Base-by-base conservation (phyloP, 140 eudicot genomes). In the Flaveria floridana region DNA sequence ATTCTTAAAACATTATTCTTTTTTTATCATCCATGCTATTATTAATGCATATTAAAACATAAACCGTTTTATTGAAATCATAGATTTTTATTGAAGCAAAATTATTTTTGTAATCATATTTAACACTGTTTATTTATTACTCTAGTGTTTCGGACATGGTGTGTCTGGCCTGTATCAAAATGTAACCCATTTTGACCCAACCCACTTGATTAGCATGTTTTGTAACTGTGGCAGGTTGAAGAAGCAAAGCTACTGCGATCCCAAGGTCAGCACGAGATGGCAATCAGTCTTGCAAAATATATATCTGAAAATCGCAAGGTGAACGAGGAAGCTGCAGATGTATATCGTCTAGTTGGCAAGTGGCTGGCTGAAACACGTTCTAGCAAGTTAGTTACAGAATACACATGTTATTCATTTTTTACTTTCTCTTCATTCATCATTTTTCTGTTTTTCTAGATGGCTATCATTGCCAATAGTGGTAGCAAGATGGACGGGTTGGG, bases 281-380 rank as follows among this genome's bases (percentile, higher is more conserved):
- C 99, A 39, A 85, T 94, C 85, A 90, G 84, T 84, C 97, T 94
- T 77, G 99, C 93, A 16, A 89, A 82, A 71, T 85, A 90, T 71
- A 84, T 90, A 73, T 89, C 90, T 15, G 90, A 90, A 82, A 86
- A 62, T 56, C 75, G 84, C 51, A 87, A 74, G 73, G 68, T 68
- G 59, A 82, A 70, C 42, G 91, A 83, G 72, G 87, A 81, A 47
- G 84, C 90, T 25, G 83, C 99, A 3, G 97, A 94, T 84, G 99
- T 94, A 16, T 83, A 86, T 82, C 97, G 99, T 72, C 79, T 94
- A 69, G 94, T 94, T 82, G 99, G 99, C 34, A 94, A 94, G 82
- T 94, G 99, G 99, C 88, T 90, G 59, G 99, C 97, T 50, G 99
- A 90, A 86, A 88, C 97, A 57, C 91, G 97, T 69, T 88, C 96